Conservation (phyloP, 2,329 filamentous ascomycete species). For the Tolypocladium pustulatum region DNA sequence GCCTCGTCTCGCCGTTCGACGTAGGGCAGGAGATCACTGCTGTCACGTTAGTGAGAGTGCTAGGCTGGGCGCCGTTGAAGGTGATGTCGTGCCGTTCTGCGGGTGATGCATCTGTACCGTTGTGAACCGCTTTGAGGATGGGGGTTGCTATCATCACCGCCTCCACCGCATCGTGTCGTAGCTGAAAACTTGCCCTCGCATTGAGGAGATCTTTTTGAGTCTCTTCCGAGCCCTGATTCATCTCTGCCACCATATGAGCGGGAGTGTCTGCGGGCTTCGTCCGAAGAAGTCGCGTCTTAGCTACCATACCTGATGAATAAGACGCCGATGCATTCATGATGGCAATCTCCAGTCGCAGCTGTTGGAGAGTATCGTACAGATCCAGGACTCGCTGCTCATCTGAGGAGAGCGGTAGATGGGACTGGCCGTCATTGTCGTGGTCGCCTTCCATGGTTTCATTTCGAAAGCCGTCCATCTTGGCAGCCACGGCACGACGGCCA, state of each 20-base stretch:
- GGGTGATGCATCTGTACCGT: slow-evolving; percentile 50
- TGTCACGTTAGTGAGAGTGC: neutral
- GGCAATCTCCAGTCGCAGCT: slow-evolving; percentile 62
- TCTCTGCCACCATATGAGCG: slow-evolving; percentile 5
- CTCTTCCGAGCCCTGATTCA: slow-evolving; percentile 30
- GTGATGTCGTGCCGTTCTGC: slow-evolving; percentile 50
- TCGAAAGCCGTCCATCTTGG: slow-evolving; percentile 16
- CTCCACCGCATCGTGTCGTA: slow-evolving; percentile 59
- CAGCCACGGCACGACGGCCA: neutral
- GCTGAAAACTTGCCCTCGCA: slow-evolving; percentile 56
- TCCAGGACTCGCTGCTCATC: slow-evolving; percentile 56
- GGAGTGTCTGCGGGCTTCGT: too few species aligned
- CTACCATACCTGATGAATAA: slow-evolving; percentile 21
- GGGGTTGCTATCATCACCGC: slow-evolving; percentile 63
- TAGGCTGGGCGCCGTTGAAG: neutral
- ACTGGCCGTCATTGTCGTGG: slow-evolving; percentile 20
- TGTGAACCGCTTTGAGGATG: slow-evolving; percentile 66
- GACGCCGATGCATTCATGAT: slow-evolving; percentile 45
- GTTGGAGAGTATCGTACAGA: slow-evolving; percentile 61
- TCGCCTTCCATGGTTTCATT: slow-evolving; percentile 16
- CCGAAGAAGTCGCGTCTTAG: neutral
- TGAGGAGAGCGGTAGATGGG: slow-evolving; percentile 46
- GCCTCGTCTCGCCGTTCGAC: slow-evolving; percentile 57
- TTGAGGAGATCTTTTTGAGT: slow-evolving; percentile 59
- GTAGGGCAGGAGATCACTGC: slow-evolving; percentile 55